Evolutionary conservation across 1,284 basidiomycete species (phyloP).

Genomic region (Pascua sp.): DNA sequence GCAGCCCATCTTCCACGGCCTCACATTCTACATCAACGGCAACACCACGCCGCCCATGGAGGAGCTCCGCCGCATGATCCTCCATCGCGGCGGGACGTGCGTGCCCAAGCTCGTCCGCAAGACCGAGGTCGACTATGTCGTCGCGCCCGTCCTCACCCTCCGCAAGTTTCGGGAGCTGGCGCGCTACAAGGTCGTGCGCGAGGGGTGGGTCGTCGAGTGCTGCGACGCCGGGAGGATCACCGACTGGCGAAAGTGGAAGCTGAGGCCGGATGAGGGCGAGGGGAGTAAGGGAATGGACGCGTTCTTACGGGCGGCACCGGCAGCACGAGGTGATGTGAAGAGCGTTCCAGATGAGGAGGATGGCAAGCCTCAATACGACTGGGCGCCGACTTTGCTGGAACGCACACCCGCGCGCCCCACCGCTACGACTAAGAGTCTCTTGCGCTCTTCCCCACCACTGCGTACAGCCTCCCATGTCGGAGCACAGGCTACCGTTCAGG

Average conservation of each 20-base stretch:
- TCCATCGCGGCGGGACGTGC: conserved; percentile 77
- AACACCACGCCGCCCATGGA: conserved; percentile 84
- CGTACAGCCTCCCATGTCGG: too few relatives aligned
- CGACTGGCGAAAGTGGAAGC: conserved; percentile 46
- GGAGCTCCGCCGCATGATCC: conserved; percentile 72
- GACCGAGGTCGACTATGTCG: conserved; percentile 58
- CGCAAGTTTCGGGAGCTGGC: conserved; percentile 84
- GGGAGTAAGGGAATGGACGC: conserved; percentile 26
- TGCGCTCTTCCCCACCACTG: too few relatives aligned
- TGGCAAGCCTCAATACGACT: too few relatives aligned
- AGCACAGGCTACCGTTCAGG: too few relatives aligned
- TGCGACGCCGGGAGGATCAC: conserved; percentile 60
- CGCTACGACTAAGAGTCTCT: too few relatives aligned
- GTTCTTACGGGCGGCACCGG: conserved; percentile 15
- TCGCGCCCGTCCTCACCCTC: conserved; percentile 84
- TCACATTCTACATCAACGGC: conserved; percentile 87
- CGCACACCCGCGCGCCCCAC: too few relatives aligned
- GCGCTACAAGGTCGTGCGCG: conserved; percentile 75
- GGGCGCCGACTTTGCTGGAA: too few relatives aligned
- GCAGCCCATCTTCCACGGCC: conserved; percentile 64
- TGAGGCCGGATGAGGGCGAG: conserved; percentile 13
- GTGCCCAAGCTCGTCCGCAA: conserved; percentile 55
- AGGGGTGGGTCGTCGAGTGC: conserved; percentile 82
- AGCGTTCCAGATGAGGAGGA: conserved; percentile 1
- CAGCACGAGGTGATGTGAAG: conserved; percentile 9